Base-by-base conservation (phyloP, 140 eudicot genomes). In the Flaveria floridana region DNA sequence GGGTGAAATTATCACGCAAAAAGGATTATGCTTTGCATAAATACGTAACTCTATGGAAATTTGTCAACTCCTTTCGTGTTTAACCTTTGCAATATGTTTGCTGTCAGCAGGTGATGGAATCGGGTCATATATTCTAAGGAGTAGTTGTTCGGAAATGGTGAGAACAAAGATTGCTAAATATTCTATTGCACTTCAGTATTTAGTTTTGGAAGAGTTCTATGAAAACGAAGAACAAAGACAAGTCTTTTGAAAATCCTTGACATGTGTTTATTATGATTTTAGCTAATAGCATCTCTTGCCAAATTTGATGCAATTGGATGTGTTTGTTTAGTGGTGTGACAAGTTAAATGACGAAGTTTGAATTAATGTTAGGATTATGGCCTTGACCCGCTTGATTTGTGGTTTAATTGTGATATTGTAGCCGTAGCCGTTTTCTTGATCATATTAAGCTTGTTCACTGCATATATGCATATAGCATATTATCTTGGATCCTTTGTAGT, bases 121-220 rank as follows among this genome's bases (percentile, higher is more conserved):
- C 64, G 80, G 84, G 72, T 80, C 84, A 23, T 80, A 74, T 69
- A 59, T 80, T 50, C 15, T 80, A 34, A 80, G 61, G 71, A 30
- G 41, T 10, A 79, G 18, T 74, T 55, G 79, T 47, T 18, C 42
- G 42, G 63, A 79, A 44, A 79, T 57, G 66, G 72, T n/a, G 72
- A 68, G 50, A 58, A 59, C 66, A 80, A 68, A 68, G 72, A 21
- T 48, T 68, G 84, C 80, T 37, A 80, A 75, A 50, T 80, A 75
- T 58, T 74, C 84, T 7, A 50, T 80, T 75, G 61, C 84, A 68
- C 51, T 80, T 68, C 84, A 68, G 41, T 50, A 59, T 53, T 59
- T 80, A 70, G 80, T 68, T 74, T 80, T 80, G 80, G 84, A 75
- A 75, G 77, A 68, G 23, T 37, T 75, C 3, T 68, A 58, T 48